phyloP scores from a whole-genome alignment of 805 yeast species.

The Candida nanaspora region DNA sequence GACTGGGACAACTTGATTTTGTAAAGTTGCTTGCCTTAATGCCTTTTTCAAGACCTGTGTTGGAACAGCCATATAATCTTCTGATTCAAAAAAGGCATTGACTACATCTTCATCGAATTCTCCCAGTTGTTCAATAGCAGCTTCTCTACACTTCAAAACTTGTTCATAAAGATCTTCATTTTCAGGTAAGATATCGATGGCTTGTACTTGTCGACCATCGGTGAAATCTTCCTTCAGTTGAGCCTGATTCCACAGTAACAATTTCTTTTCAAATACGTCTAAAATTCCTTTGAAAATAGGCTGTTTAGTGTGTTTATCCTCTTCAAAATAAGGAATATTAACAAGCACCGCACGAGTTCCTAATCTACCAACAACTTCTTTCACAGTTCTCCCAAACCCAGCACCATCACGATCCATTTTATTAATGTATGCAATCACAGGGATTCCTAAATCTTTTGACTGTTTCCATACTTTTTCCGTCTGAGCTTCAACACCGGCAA shows the following conservation, averaged over 20 bases:
- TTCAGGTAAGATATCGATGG: constrained; percentile 31
- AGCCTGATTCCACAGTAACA: constrained; percentile 41
- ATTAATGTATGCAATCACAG: constrained; percentile 75
- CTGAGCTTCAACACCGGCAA: constrained; percentile 97
- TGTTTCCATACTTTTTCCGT: constrained; percentile 97
- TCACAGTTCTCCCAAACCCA: constrained; percentile 84
- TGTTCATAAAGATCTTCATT: constrained; percentile 36
- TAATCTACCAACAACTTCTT: constrained; percentile 70
- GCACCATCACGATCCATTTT: constrained; percentile 98
- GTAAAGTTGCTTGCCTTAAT: constrained; percentile 56
- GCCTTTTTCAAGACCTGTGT: constrained; percentile 46
- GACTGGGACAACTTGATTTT: constrained; percentile 61
- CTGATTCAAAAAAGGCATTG: constrained; percentile 69
- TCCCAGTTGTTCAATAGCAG: constrained; percentile 76
- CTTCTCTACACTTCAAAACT: constrained; percentile 52
- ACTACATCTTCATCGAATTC: constrained; percentile 75
- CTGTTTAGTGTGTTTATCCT: constrained; percentile 29
- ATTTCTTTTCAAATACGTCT: constrained; percentile 63
- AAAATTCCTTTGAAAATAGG: constrained; percentile 57
- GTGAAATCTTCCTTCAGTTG: constrained; percentile 13
- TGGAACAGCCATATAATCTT: constrained; percentile 64
- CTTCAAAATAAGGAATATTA: constrained; percentile 68
- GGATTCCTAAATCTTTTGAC: constrained; percentile 60
- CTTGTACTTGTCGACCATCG: constrained; percentile 47
- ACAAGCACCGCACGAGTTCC: constrained; percentile 67